Base-by-base conservation (phyloP, 2,329 filamentous ascomycete species). In the Pezicula rhizophila region DNA sequence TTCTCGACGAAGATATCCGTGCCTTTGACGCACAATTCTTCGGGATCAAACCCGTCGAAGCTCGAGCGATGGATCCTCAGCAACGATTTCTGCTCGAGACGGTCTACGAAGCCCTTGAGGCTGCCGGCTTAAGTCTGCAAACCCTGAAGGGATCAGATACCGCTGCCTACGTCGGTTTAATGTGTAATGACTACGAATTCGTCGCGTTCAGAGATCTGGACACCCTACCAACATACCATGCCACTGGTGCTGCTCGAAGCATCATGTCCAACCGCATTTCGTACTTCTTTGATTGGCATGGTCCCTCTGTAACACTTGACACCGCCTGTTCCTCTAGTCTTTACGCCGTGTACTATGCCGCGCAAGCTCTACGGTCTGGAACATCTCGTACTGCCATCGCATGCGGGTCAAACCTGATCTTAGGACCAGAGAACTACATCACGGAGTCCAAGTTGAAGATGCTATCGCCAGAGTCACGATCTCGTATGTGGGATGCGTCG, bases 211-310 rank as follows among this genome's bases (percentile, higher is more conserved):
- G 4, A 40, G 70, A 73, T 46, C 60, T 64, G 0, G 68, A 73
- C 14, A 61, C 56, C 4, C 46, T 56, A 11, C 57, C 62, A 11
- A 59, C 59, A 1, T 67, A 65, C 23, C 55, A 63, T 1, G 60
- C 60, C 1, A 67, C 62, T 0, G 69, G 70, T 1, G 58, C 56
- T 2, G 58, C 53, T 2, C 49, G 56, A 8, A 60, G 57, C 5
- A 62, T 71, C 2, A 28, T 68, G 3, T 56, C 69, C 0, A 73
- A 73, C 48, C 62, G 70, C 1, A 55, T 73, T 10, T 69, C 65
- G 41, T 72, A 64, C 61, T 69, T 60, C 47, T 72, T 67, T 4
- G 28, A 31, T 12, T 31, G 28, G 28, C 28, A 31, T 31, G 28
- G 28, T 4, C 28, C 28, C 7, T 68, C 65, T 49, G 56, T 67